Evolutionary conservation across 2,329 filamentous ascomycete genomes (phyloP).

Genomic region (Exophiala sp.): DNA sequence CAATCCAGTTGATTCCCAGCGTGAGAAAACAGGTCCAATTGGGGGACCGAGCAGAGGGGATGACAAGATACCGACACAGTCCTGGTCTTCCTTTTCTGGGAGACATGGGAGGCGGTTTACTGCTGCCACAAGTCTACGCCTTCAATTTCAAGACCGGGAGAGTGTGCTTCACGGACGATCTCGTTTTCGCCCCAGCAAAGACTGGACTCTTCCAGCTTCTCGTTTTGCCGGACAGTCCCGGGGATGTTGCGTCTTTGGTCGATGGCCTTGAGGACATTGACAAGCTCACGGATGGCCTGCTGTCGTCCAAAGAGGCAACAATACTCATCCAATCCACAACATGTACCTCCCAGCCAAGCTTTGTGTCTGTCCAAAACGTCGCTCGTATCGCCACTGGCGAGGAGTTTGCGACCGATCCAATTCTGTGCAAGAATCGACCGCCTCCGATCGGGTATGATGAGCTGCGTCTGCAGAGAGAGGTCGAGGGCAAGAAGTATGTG

Average conservation of each 20-base stretch:
- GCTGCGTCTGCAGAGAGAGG: conserved; percentile 27
- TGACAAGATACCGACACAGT: conserved; percentile 32
- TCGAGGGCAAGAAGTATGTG: conserved; percentile 29
- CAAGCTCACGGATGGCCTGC: conserved; percentile 3
- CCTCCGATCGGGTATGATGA: conserved; percentile 32
- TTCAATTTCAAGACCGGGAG: conserved; percentile 17
- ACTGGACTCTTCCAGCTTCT: conserved; percentile 34
- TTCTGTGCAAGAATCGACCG: conserved; percentile 31
- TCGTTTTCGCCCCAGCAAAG: conserved; percentile 31
- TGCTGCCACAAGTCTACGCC: conserved; percentile 36
- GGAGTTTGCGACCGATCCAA: conserved; percentile 30
- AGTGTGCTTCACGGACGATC: conserved; percentile 34
- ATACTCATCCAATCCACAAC: conserved; percentile 18
- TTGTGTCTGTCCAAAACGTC: conserved; percentile 2
- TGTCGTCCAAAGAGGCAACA: conserved; percentile 17
- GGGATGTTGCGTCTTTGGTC: conserved; percentile 10
- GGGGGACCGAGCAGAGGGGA: conserved; percentile 31
- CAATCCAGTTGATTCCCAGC: conserved; percentile 32
- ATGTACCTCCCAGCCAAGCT: neutral
- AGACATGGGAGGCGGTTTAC: conserved; percentile 31
- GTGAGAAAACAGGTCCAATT: conserved; percentile 32
- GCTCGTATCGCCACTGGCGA: conserved; percentile 30
- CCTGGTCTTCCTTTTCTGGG: conserved; percentile 34
- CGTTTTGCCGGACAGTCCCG: conserved; percentile 27
- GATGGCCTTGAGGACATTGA: conserved; percentile 12